Conservation (phyloP, 2,329 filamentous ascomycete species). For the Gnomoniopsis smithogilvyi region DNA sequence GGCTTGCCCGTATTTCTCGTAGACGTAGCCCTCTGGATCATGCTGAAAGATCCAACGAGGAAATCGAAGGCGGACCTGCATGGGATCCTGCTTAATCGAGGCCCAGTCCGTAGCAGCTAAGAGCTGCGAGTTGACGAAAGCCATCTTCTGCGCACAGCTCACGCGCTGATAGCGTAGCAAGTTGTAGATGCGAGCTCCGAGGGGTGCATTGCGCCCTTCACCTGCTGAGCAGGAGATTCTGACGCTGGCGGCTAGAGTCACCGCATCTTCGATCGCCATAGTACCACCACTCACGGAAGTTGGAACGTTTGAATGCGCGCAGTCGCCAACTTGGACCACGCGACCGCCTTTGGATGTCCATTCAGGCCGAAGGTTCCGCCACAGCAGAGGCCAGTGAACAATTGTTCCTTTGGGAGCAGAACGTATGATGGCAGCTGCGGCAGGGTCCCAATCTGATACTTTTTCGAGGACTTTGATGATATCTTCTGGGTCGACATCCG, state of each 20-base stretch:
- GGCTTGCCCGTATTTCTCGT: constrained; percentile 32
- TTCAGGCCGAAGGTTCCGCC: constrained; percentile 33
- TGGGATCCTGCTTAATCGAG: constrained; percentile 29
- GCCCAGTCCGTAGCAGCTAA: constrained; percentile 32
- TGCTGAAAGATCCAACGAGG: constrained; percentile 36
- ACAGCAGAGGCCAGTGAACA: constrained; percentile 38
- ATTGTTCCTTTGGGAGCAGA: constrained; percentile 25
- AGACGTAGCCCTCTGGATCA: constrained; percentile 34
- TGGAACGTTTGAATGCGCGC: constrained; percentile 35
- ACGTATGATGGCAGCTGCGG: constrained; percentile 16
- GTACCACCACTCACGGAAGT: constrained; percentile 35
- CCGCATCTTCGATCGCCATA: constrained; percentile 35
- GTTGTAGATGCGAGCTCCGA: constrained; percentile 32
- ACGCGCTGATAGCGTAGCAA: constrained; percentile 33
- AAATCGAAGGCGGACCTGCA: constrained; percentile 31
- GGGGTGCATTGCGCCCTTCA: background rate
- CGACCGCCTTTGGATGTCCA: constrained; percentile 29
- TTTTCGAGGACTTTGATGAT: background rate
- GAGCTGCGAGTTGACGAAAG: constrained; percentile 34
- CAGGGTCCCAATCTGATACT: constrained; percentile 16
- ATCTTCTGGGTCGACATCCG: constrained; percentile 5
- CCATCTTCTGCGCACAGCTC: constrained; percentile 35
- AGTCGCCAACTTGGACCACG: constrained; percentile 33
- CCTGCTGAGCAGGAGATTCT: constrained; percentile 19
- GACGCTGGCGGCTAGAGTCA: constrained; percentile 31